These are phyloP conservation scores for Metrosideros polymorpha DNA, from an alignment of 441 rosid genomes.

Conservation along the genomic window DNA sequence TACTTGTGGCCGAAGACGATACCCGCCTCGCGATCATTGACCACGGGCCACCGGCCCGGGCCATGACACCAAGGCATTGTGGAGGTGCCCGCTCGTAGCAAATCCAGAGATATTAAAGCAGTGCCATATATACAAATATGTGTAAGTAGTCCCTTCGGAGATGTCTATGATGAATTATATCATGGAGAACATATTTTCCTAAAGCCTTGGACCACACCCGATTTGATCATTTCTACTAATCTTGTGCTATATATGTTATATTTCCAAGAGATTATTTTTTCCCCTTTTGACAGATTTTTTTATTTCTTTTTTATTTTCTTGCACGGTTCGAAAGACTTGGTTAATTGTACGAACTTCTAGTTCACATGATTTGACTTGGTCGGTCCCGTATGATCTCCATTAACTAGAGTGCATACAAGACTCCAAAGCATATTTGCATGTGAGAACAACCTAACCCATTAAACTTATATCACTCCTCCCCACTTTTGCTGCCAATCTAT, in stretches of 20 bases:
- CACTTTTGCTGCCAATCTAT: not conserved
- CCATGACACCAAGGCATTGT: not conserved
- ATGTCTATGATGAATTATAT: not conserved
- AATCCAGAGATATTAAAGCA: not conserved
- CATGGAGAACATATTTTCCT: not conserved
- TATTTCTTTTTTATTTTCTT: not conserved
- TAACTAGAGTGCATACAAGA: no score
- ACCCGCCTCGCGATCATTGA: not conserved
- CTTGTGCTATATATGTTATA: not conserved
- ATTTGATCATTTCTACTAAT: not conserved
- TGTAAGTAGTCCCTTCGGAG: fast-evolving
- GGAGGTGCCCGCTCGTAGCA: fast-evolving
- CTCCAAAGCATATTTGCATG: not conserved
- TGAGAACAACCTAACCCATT: not conserved
- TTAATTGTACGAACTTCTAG: not conserved
- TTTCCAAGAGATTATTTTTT: not conserved
- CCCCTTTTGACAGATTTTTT: not conserved
- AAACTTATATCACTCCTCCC: not conserved
- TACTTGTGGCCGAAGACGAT: not conserved
- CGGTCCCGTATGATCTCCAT: not conserved
- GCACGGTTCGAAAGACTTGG: not conserved
- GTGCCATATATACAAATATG: not conserved
- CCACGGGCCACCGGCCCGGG: fast-evolving
- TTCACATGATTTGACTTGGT: not conserved
- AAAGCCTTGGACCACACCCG: fast-evolving